Evolutionary conservation across 345 rosid genomes (phyloP).

Genomic region (Eutrema japonicum): DNA sequence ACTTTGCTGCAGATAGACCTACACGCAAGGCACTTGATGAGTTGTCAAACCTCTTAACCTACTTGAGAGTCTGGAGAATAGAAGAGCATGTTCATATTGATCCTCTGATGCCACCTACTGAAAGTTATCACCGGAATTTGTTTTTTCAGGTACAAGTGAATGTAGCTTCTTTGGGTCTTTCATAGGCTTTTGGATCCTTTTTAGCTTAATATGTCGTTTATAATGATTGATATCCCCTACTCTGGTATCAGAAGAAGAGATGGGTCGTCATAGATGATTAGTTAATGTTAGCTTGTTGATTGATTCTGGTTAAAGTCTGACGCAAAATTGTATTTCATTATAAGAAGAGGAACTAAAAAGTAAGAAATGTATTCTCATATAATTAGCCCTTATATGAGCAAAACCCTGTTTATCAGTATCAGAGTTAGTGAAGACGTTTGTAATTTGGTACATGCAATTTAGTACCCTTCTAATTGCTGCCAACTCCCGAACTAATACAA

Average conservation of each 20-base stretch:
- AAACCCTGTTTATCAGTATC: constrained; percentile 13
- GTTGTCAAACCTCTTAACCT: constrained; percentile 70
- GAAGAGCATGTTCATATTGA: constrained; percentile 74
- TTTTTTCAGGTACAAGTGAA: constrained; percentile 73
- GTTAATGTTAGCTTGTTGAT: constrained; percentile 12
- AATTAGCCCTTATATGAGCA: background rate
- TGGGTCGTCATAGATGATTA: background rate
- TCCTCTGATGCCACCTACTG: constrained; percentile 90
- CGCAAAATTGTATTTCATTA: background rate
- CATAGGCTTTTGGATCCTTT: constrained; percentile 5
- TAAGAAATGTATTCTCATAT: background rate
- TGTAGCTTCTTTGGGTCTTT: constrained; percentile 20
- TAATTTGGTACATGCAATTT: background rate
- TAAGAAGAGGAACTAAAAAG: constrained; percentile 2
- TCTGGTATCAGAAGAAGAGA: background rate
- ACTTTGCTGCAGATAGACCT: constrained; percentile 65
- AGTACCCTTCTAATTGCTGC: background rate
- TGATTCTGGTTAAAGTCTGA: background rate
- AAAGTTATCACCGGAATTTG: constrained; percentile 76
- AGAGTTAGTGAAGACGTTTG: constrained; percentile 3
- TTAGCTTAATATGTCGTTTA: constrained; percentile 9
- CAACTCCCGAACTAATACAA: background rate
- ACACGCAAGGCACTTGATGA: constrained; percentile 91
- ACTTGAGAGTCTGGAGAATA: constrained; percentile 85
- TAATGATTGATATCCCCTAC: constrained; percentile 1